Base-by-base conservation (phyloP, 257 asterid species). In the Solanum rostratum region DNA sequence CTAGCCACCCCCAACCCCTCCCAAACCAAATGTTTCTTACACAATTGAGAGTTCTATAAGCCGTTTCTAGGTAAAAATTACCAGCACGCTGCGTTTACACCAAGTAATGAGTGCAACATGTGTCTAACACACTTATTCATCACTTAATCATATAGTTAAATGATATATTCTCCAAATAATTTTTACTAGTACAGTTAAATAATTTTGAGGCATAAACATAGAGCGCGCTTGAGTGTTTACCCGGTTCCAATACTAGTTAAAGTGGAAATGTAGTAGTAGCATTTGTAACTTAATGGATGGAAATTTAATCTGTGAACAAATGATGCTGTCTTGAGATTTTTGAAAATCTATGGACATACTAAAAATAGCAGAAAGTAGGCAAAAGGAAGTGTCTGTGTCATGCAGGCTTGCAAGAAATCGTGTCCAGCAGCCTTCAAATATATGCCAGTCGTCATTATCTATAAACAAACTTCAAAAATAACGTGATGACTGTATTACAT, bases 381-480 rank as follows among this genome's bases (percentile, higher is more conserved):
- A 63, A 74, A 62, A 6, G 2, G 45, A 10, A 16, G 39, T 65
- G 18, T 52, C 2, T 46, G 46, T 20, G 37, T 76, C 81, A 76
- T 76, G 8, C 53, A 76, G 19, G 59, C 63, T 49, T 65, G 88
- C 66, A 78, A 85, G 60, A 88, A 80, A 88, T 62, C 87, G 83
- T 88, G 90, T 74, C 45, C 79, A 30, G 18, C 80, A 62, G 76
- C 85, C 73, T 81, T 82, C 79, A 85, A 79, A 49, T 69, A 37
- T n/a, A 57, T 57, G 83, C 79, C 27, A 68, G 20, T 84, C 84
- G 91, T 90, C 90, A 84, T 82, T 81, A 59, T 81, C 81, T 86
- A 63, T 49, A 18, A 83, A 86, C 85, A 45, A 87, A 82, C 86
- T 84, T 53, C 85, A 46, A 83, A 87, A 84, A 78, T 82, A 88